A percentile compares a stretch with the other conserved stretches of the same genome.
Evolutionary conservation across 2,329 filamentous ascomycete genomes (phyloP).

Genomic region (Reticulascus tulasneorum): DNA sequence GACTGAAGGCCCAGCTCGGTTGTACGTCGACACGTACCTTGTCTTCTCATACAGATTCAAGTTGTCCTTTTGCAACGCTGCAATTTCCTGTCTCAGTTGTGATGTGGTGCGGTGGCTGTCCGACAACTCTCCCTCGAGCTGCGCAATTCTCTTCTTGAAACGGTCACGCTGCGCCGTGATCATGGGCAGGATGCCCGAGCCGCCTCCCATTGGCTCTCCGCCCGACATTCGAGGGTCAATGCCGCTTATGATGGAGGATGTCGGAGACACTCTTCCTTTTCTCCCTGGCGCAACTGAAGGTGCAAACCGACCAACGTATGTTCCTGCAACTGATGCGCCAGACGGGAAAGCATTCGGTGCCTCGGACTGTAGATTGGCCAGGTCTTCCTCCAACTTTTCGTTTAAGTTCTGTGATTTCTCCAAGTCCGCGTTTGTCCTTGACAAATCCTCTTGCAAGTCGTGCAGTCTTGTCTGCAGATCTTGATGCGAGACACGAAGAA

Average conservation of each 20-base stretch:
- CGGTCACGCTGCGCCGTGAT: conserved; percentile 95
- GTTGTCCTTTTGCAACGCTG: conserved; percentile 92
- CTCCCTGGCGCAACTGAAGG: conserved; percentile 57
- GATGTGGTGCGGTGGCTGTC: conserved; percentile 79
- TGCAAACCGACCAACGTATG: conserved; percentile 77
- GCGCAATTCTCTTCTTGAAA: conserved; percentile 92
- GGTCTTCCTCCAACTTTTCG: conserved; percentile 85
- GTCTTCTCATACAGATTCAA: conserved; percentile 96
- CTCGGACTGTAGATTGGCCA: conserved; percentile 82
- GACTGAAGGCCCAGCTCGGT: conserved; percentile 58
- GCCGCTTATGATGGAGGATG: conserved; percentile 97
- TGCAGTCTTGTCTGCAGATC: conserved; percentile 80
- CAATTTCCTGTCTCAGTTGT: conserved; percentile 83
- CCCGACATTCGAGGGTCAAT: conserved; percentile 66
- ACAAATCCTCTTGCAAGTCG: conserved; percentile 77
- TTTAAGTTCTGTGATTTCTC: conserved; percentile 82
- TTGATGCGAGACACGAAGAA: conserved; percentile 89
- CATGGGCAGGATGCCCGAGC: conserved; percentile 92
- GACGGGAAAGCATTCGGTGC: conserved; percentile 80
- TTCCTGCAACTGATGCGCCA: conserved; percentile 88
- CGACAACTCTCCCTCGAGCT: conserved; percentile 86
- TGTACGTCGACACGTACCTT: conserved; percentile 92
- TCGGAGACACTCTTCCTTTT: conserved; percentile 73
- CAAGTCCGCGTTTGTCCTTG: conserved; percentile 77
- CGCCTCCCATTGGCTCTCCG: conserved; percentile 64